Evolutionary conservation across 495 filamentous ascomycete genomes (phyloP).

Genomic region (Collariella sp.): DNA sequence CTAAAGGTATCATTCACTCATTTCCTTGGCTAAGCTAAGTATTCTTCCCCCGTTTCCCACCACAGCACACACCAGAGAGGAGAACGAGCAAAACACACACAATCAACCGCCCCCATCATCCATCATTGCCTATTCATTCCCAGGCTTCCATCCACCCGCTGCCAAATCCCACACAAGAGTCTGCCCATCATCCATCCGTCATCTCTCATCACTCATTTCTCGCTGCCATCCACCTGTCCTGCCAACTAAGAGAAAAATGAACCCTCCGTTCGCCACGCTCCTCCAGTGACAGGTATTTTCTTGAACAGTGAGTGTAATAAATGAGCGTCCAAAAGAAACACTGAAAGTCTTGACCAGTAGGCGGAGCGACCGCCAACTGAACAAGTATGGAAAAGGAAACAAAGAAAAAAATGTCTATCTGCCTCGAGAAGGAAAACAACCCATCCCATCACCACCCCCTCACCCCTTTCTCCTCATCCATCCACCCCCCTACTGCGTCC

Average conservation of each 20-base stretch:
- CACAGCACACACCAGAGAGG: background rate
- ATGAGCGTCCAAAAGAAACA: background rate
- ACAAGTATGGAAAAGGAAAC: background rate
- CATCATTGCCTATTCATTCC: background rate
- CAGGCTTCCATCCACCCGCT: background rate
- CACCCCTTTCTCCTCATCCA: background rate
- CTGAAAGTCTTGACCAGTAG: background rate
- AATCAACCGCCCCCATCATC: background rate
- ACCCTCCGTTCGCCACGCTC: background rate
- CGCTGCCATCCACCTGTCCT: background rate
- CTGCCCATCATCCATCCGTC: background rate
- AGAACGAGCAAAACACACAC: background rate
- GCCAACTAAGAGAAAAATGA: background rate
- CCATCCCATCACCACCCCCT: background rate
- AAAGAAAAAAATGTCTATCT: background rate
- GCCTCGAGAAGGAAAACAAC: background rate
- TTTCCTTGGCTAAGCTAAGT: conserved; percentile 6
- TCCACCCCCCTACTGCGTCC: conserved; percentile 52
- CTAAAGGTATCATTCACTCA: conserved; percentile 9
- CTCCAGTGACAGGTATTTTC: background rate
- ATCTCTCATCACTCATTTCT: background rate
- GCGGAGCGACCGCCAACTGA: background rate
- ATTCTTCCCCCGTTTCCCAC: background rate
- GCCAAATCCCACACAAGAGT: background rate
- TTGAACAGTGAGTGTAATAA: background rate